phyloP scores from a whole-genome alignment of 257 asterid genomes.

The Paraleonurus japonicus region DNA sequence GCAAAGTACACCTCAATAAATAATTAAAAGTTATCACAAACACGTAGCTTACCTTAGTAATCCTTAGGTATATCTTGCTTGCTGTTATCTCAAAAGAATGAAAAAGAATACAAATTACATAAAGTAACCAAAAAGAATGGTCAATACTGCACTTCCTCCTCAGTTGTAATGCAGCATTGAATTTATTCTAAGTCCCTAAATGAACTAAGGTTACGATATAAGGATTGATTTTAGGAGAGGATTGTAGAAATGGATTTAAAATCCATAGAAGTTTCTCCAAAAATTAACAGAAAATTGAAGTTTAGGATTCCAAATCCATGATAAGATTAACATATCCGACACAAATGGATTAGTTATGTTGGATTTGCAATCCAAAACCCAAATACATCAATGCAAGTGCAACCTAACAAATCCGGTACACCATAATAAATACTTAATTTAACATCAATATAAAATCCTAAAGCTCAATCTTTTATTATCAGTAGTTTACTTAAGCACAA shows the following conservation, averaged over 20 bases:
- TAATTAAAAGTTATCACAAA: background rate
- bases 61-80: background rate
- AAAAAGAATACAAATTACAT: background rate
- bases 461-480: background rate
- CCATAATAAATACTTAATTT: background rate
- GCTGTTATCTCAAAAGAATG: too few species aligned
- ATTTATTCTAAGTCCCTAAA: background rate
- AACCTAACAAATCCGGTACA: background rate
- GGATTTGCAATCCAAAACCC: background rate
- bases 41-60: background rate
- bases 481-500: background rate
- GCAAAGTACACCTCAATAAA: background rate
- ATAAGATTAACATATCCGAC: background rate
- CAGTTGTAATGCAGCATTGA: background rate
- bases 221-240: background rate
- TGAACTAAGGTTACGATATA: background rate
- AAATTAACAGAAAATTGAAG: background rate
- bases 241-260: background rate
- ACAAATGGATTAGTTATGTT: background rate
- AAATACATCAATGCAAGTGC: background rate
- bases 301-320: background rate
- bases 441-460: background rate
- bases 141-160: background rate
- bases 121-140: background rate
- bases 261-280: background rate